Evolutionary conservation across 2,329 filamentous ascomycete species (phyloP), one percentile per base, ranked within the genome.

Genomic region (Aspergillus latus): DNA sequence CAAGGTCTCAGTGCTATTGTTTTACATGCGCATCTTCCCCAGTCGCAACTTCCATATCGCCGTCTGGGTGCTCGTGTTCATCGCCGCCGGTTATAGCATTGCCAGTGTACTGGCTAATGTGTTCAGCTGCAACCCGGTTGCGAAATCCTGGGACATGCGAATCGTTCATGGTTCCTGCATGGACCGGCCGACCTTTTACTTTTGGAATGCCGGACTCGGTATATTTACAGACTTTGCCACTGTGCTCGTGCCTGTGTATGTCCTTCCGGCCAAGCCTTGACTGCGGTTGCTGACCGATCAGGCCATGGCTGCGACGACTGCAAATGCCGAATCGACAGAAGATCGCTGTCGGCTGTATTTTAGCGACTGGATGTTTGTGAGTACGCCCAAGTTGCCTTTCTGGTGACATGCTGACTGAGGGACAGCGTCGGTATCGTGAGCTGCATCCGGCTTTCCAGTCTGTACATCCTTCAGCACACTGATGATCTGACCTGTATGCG

Each of bases 161-260:
- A 64, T 68, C 8, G 57, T 51, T 2, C 37, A 28, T 1, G 64
- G 64, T 1, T 34, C 30, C 1, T 72, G 69, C 36, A 63, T 70
- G 59, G 65, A 67, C 55, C 54, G 63, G 30, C 61, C 65, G n/a
- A 62, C 65, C 1, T 66, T 69, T 49, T 71, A 71, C 39, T 68
- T 69, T 52, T 64, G 63, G 7, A 71, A 67, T 48, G 64, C 64
- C 2, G 66, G 64, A 16, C 32, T 70, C 47, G 61, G 62, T 2
- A 69, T 69, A 6, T 65, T 67, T 11, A 71, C 66, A 0, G 67
- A 70, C 48, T 65, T 70, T 43, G 61, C 64, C n/a, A 69, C 66
- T 5, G 63, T 69, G 0, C 50, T 64, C 29, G 62, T 68, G 30
- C 65, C 67, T 13, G 66, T 70, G 67, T 69, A 58, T 15, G 64